Conservation (phyloP, 2,329 filamentous ascomycete genomes). For the Pestalotiopsis sp. region DNA sequence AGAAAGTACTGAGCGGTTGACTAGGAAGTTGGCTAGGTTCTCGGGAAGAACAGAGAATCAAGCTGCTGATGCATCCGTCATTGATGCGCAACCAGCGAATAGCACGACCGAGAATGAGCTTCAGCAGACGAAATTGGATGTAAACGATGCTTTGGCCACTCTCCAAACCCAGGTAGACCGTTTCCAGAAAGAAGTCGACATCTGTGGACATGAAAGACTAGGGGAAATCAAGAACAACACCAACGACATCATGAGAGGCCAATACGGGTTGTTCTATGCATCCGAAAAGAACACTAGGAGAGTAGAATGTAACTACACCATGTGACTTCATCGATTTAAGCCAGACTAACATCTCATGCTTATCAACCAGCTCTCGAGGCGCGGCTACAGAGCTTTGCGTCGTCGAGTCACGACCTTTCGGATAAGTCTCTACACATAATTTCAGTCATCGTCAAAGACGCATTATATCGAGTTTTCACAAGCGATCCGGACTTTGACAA, state of each 20-base stretch:
- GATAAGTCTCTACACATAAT: neutral
- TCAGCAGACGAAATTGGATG: neutral
- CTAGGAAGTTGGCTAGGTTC: neutral
- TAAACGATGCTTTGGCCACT: slow-evolving; percentile 12
- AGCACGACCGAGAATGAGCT: neutral
- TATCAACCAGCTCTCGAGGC: neutral
- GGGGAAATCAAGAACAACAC: slow-evolving; percentile 11
- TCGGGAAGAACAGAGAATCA: neutral
- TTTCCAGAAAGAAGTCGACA: slow-evolving; percentile 18
- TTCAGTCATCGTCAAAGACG: neutral
- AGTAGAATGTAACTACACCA: neutral
- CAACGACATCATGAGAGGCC: neutral
- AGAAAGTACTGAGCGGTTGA: neutral
- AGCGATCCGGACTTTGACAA: slow-evolving; percentile 16
- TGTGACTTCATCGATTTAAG: neutral
- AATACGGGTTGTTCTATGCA: neutral
- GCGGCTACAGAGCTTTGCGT: neutral
- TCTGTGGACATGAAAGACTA: slow-evolving; percentile 17
- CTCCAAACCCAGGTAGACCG: slow-evolving; percentile 13
- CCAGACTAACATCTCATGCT: neutral
- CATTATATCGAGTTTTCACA: slow-evolving; percentile 14
- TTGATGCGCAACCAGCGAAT: neutral
- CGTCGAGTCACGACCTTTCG: neutral
- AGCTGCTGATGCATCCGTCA: neutral
- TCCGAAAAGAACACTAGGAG: neutral